Conservation (phyloP, 2,329 filamentous ascomycete species). For the Xylaria sp. region DNA sequence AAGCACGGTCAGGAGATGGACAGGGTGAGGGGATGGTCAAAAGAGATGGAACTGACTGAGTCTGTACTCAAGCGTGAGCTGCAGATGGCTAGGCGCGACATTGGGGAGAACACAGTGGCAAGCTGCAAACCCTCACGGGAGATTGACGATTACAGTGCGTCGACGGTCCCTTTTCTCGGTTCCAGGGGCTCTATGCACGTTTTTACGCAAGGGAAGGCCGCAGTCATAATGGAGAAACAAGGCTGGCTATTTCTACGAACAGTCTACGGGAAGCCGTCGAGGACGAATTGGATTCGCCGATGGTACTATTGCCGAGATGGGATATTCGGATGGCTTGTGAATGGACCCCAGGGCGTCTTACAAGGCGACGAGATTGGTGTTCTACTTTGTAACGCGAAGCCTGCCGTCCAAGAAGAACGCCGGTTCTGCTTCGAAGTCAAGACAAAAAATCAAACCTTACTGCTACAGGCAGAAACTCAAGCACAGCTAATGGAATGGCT, state of each 20-base stretch:
- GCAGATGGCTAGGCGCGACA: conserved; percentile 79
- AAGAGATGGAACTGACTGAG: conserved; percentile 93
- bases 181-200: conserved; percentile 74
- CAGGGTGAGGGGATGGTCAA: conserved; percentile 89
- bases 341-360: conserved; percentile 85
- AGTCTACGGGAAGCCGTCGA: conserved; percentile 85
- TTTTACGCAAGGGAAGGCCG: conserved; percentile 63
- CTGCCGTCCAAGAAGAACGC: conserved; percentile 90
- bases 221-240: conserved; percentile 80
- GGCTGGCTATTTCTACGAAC: conserved; percentile 91
- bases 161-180: conserved; percentile 88
- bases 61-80: conserved; percentile 84
- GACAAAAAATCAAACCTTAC: conserved; percentile 90
- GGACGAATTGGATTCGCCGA: conserved; percentile 87
- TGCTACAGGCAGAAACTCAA: conserved; percentile 94
- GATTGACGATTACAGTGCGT: conserved; percentile 90
- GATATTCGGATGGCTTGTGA: conserved; percentile 94
- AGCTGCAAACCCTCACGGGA: conserved; percentile 85
- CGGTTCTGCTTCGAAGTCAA: conserved; percentile 99
- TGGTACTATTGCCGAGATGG: conserved; percentile 98
- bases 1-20: conserved; percentile 86
- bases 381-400: conserved; percentile 90
- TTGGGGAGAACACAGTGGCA: conserved; percentile 80
- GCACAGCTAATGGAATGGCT: conserved; percentile 94
- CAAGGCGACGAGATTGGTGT: conserved; percentile 98